These are phyloP conservation scores for Haematococcus sp. DNA, from an alignment of 139 green algal genomes.

Conservation along the genomic window DNA sequence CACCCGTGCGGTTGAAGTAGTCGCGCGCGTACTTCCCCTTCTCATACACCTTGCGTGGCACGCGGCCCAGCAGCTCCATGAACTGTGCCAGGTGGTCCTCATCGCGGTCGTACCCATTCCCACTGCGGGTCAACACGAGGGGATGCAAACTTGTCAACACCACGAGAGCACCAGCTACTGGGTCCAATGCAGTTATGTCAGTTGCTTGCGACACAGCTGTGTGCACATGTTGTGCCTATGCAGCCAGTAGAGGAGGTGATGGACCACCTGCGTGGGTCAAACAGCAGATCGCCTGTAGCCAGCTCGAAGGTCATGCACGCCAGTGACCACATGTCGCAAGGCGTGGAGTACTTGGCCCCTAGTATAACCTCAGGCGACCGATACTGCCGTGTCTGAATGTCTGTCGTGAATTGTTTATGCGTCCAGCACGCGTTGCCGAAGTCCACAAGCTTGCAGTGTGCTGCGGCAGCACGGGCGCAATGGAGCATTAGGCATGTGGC, in stretches of 20 bases:
- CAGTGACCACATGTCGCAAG: slow-evolving; percentile 94
- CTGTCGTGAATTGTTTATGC: slow-evolving; percentile 94
- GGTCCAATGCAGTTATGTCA: too few species aligned
- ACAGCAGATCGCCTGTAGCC: slow-evolving; percentile 96
- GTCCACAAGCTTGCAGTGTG: slow-evolving; percentile 90
- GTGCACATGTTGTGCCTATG: too few species aligned
- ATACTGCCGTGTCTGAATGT: slow-evolving; percentile 99
- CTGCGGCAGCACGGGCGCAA: neutral
- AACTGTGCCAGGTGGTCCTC: slow-evolving; percentile 98
- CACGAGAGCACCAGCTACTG: neutral
- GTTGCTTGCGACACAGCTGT: too few species aligned
- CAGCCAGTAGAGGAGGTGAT: too few species aligned
- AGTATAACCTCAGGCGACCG: slow-evolving; percentile 64
- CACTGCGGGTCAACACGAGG: slow-evolving; percentile 5
- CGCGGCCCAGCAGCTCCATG: slow-evolving; percentile 89
- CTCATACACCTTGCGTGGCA: slow-evolving; percentile 63
- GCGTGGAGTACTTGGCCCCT: slow-evolving; percentile 80
- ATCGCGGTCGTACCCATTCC: slow-evolving; percentile 78
- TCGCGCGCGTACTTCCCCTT: slow-evolving; percentile 54
- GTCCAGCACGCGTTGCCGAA: slow-evolving; percentile 99
- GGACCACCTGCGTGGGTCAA: slow-evolving; percentile 78
- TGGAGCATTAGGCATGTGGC: too few species aligned
- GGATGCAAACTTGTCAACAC: neutral
- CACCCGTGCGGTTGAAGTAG: slow-evolving; percentile 89
- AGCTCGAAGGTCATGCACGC: slow-evolving; percentile 98